Evolutionary conservation across 2,329 filamentous ascomycete genomes (phyloP).

Genomic region (Tolypocladium amazonense): DNA sequence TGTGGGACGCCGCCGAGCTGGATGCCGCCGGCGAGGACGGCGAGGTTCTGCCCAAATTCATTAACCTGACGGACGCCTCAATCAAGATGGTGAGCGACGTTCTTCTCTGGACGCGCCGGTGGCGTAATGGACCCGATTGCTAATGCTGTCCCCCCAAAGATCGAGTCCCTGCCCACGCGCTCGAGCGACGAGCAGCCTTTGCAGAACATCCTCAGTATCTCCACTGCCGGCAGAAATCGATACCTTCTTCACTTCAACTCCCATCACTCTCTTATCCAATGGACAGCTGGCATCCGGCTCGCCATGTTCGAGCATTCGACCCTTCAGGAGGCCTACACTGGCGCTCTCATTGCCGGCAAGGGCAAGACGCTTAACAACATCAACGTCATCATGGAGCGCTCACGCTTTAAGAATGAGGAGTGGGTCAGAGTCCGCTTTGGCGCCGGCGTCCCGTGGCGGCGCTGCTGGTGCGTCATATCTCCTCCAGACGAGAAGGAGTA

Average conservation of each 20-base stretch:
- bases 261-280: slow-evolving; percentile 83
- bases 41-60: slow-evolving; percentile 82
- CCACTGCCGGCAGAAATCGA: slow-evolving; percentile 88
- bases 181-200: slow-evolving; percentile 67
- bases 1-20: slow-evolving; percentile 91
- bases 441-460: slow-evolving; percentile 88
- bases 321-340: slow-evolving; percentile 92
- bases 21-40: slow-evolving; percentile 78
- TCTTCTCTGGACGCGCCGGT: not conserved
- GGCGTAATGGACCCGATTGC: not conserved
- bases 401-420: slow-evolving; percentile 68
- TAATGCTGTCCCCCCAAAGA: slow-evolving; percentile 37
- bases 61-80: slow-evolving; percentile 94
- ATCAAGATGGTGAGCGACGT: slow-evolving; percentile 75
- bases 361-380: slow-evolving; percentile 86
- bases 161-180: slow-evolving; percentile 80
- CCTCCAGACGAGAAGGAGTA: slow-evolving; percentile 92
- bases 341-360: slow-evolving; percentile 89
- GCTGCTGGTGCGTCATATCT: slow-evolving; percentile 91
- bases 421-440: slow-evolving; percentile 95
- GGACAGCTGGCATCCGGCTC: slow-evolving; percentile 88
- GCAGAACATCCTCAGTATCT: slow-evolving; percentile 91
- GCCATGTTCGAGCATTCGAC: slow-evolving; percentile 91
- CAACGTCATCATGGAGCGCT: slow-evolving; percentile 73
- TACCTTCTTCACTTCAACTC: slow-evolving; percentile 96